Percentiles rank a stretch among this genome's conserved stretches.
Evolutionary conservation across 805 yeast genomes (phyloP).

Genomic region (Hanseniaspora lindneri): DNA sequence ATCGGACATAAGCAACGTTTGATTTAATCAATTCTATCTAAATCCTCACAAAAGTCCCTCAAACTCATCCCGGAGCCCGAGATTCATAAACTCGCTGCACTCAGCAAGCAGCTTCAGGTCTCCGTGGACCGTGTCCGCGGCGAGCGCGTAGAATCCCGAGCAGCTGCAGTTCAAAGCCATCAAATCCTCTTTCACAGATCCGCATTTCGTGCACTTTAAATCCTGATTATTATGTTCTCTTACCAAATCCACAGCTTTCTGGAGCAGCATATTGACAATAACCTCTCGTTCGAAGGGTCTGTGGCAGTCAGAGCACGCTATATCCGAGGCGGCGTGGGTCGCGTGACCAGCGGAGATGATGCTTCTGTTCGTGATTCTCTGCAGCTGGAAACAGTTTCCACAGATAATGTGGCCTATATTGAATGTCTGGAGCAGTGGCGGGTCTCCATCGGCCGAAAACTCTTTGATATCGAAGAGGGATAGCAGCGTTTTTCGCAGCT

Average conservation of each 20-base stretch:
- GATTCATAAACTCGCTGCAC: conserved; percentile 3
- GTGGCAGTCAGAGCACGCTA: conserved; percentile 61
- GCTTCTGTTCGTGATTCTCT: conserved; percentile 27
- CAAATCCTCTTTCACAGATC: conserved; percentile 50
- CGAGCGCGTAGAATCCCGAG: conserved; percentile 44
- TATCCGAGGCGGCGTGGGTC: conserved; percentile 54
- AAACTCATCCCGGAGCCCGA: neutral
- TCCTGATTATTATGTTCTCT: conserved; percentile 69
- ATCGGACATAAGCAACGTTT: too few species aligned
- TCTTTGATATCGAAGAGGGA: conserved; percentile 69
- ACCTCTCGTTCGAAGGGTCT: conserved; percentile 51
- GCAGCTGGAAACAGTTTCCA: conserved; percentile 54
- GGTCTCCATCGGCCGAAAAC: conserved; percentile 58
- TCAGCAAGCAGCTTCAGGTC: conserved; percentile 1
- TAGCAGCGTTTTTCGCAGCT: conserved; percentile 62
- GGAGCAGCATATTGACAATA: conserved; percentile 68
- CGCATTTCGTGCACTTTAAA: conserved; percentile 67
- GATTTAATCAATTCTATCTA: too few species aligned
- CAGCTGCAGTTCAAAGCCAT: conserved; percentile 70
- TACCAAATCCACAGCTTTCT: conserved; percentile 44
- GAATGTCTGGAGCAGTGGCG: conserved; percentile 63
- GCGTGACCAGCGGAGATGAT: conserved; percentile 34
- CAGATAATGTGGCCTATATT: conserved; percentile 62
- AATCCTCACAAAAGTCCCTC: neutral
- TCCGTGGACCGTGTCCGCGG: neutral